Evolutionary conservation across 129 eudicot species (phyloP), one percentile per base, ranked within the genome.

Genomic region (Flaveria ramosissima): DNA sequence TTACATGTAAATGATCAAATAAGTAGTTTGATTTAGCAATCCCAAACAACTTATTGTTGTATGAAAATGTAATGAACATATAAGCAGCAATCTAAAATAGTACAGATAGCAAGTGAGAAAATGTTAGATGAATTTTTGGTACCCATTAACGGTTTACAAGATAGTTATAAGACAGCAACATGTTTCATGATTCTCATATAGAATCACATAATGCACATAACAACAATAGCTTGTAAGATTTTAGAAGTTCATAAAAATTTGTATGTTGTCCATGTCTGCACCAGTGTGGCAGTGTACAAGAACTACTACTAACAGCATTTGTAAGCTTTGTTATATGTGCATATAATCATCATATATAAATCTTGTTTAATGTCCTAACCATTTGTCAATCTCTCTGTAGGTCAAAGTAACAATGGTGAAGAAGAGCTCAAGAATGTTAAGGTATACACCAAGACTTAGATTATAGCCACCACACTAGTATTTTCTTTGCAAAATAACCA

Each of bases 361-460:
- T 52, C 70, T 76, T 66, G 46, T 67, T 75, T 43, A 0, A 27
- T 41, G 30, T 67, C 64, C 57, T 43, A 74, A 80, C 45, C 27
- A 57, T 32, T 19, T 43, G 70, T 57, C 20, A 30, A 67, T 46
- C 24, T 13, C 36, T 64, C 63, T 65, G 50, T 70, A 84, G 87
- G 86, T 71, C 70, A 89, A 83, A 81, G 75, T 71, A 73, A 71
- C 42, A 83, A 77, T 21, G 64, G 61, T 60, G 89, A 80, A 77
- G 56, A 21, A 19, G 86, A 83, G 67, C 75, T 45, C 30, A 83
- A 26, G 68, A 69, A 78, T 71, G 81, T 78, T 72, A 73, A 78
- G 65, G 88, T 81, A 59, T 26, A 30, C 70, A 26, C 70, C n/a
- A 77, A 6, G 82, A 87, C 81, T 78, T 39, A 52, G 65, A 75